Conservation (phyloP, 192 early-diverging fungal genomes). For the Backusella sp. region DNA sequence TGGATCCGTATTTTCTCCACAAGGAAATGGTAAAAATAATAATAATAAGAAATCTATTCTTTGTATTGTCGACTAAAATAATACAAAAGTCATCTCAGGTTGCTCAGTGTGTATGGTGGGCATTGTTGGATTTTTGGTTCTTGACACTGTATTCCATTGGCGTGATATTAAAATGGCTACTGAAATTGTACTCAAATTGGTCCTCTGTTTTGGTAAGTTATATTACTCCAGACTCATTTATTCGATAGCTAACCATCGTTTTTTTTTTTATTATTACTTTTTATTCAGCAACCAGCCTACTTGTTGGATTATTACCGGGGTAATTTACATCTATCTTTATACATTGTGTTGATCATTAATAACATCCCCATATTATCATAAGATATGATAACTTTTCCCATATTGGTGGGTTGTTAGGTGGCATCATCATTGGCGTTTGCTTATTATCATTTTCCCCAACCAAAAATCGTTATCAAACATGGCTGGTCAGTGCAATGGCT, state of each 20-base stretch:
- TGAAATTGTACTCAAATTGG: background rate
- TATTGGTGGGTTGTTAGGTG: background rate
- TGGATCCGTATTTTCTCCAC: background rate
- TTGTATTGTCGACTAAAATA: too few relatives aligned
- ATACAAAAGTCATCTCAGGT: background rate
- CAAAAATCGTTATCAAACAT: background rate
- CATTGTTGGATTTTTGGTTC: background rate
- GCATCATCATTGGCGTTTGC: background rate
- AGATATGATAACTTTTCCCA: conserved; percentile 9
- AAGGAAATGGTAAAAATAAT: background rate
- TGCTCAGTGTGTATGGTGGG: background rate
- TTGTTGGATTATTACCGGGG: background rate
- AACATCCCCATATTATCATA: background rate
- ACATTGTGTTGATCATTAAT: background rate
- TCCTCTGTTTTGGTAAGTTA: background rate
- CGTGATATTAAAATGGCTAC: background rate
- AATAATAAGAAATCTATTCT: too few relatives aligned
- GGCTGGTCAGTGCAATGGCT: background rate
- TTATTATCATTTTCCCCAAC: background rate
- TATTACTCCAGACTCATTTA: too few relatives aligned
- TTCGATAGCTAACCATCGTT: too few relatives aligned
- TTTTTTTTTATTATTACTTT: too few relatives aligned
- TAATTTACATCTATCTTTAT: background rate
- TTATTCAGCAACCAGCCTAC: background rate
- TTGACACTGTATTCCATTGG: background rate